Base-by-base conservation (phyloP, 2,329 filamentous ascomycete genomes). In the Ophiocordyceps camponoti-leonardi region DNA sequence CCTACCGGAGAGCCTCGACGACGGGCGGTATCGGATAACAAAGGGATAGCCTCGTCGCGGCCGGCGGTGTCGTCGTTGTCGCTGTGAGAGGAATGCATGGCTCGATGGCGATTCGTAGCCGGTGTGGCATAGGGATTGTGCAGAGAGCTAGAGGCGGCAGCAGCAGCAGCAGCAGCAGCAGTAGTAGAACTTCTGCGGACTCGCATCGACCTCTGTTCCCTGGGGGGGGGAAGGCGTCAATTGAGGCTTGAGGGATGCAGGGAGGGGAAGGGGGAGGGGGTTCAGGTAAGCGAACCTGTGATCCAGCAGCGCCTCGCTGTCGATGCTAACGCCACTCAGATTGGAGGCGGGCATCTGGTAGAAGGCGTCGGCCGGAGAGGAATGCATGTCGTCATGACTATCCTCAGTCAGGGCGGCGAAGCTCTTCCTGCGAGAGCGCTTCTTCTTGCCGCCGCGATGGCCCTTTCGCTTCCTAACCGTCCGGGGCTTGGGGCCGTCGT, bases 271-370 rank as follows among this genome's bases (percentile, higher is more conserved):
- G 44, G 10, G 6, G 16, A 18, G 18, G 4, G n/a, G 35, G 35
- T n/a, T 23, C 22, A 20, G 18, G 35, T 11, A 12, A n/a, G 35
- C 35, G n/a, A 6, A 83, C 79, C 86, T 77, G 62, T 96, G 90
- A 62, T 96, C 90, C 18, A 96, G 67, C 52, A 96, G 67, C 8
- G 77, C 81, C 58, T 94, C 82, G 60, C 87, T 95, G 53, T 95
- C 90, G 50, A 96, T 67, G 61, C 90, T 96, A 1, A 84, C 87
- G 54, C 74, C 80, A 65, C 90, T 96, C 50, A 80, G 58, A 58
- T 83, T 86, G 41, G 67, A 63, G 8, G 67, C 58, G 44, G 66
- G 62, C 48, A 71, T 58, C 52, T 66, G 60, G 56, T 75, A 75
- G 57, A 77, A 71, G 42, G 62, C 65, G 48, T 67, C 58, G 47